Percentiles rank a stretch among this genome's conserved stretches.
Conservation (phyloP, 2,329 filamentous ascomycete genomes). For the Fusarium sp. region DNA sequence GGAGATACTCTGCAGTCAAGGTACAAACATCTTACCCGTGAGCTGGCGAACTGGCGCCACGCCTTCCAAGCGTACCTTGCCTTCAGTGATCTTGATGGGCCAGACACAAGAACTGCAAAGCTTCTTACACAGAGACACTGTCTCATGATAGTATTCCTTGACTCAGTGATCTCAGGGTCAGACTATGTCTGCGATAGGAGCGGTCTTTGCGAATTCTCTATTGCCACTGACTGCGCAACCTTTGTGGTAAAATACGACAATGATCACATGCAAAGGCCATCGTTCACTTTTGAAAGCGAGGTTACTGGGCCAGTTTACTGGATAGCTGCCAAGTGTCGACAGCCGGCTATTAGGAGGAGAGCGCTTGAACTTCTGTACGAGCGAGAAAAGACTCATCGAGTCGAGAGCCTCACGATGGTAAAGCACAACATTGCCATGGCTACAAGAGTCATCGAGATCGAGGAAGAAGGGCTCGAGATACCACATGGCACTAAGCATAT, state of each 20-base stretch:
- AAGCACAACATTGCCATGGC: neutral
- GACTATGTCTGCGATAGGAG: neutral
- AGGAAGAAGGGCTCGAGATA: neutral
- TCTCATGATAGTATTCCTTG: neutral
- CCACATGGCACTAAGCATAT: rapidly evolving
- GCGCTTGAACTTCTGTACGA: neutral
- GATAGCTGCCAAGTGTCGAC: neutral
- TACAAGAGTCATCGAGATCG: neutral
- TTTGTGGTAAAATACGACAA: neutral
- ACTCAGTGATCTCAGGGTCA: neutral
- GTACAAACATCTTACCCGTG: neutral
- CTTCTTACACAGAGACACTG: neutral
- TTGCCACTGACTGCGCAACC: neutral
- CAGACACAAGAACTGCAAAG: neutral
- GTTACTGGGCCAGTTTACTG: neutral
- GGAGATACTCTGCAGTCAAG: neutral
- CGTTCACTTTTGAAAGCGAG: neutral
- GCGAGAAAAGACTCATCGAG: neutral
- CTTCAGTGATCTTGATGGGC: neutral
- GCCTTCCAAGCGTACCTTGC: neutral
- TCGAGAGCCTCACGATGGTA: neutral
- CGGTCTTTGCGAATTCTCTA: neutral
- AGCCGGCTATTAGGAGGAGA: neutral
- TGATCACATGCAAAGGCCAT: neutral
- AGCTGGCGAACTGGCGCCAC: neutral